These are phyloP conservation scores for Fraxinus latifolia DNA, from an alignment of 305 asterid species.

Conservation along the genomic window DNA sequence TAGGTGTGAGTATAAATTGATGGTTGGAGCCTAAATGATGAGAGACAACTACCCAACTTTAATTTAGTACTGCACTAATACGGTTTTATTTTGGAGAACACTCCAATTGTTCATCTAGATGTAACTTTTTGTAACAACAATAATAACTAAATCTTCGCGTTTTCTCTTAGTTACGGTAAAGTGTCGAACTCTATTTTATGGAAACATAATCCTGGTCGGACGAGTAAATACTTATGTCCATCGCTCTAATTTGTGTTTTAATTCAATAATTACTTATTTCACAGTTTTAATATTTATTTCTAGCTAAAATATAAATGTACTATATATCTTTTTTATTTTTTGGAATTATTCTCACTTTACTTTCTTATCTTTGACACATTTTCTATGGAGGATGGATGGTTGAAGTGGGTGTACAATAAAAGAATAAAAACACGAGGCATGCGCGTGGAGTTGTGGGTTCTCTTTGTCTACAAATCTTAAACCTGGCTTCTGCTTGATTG, in stretches of 20 bases:
- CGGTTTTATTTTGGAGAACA: background rate
- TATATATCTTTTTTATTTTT: too few species aligned
- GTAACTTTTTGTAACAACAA: background rate
- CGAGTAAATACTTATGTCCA: background rate
- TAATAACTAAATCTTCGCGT: too few species aligned
- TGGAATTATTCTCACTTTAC: background rate
- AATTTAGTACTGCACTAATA: background rate
- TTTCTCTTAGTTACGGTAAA: background rate
- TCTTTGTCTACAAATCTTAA: constrained; percentile 29
- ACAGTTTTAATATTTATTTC: background rate
- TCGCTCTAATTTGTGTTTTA: background rate
- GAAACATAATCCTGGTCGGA: background rate
- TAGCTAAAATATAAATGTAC: background rate
- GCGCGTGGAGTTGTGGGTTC: constrained; percentile 45
- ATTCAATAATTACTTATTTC: background rate
- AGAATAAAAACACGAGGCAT: constrained; percentile 24
- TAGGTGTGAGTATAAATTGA: background rate
- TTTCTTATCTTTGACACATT: background rate
- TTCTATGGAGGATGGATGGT: background rate
- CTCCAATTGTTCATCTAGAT: background rate
- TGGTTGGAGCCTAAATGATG: background rate
- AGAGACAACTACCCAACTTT: background rate
- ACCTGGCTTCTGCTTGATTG: constrained; percentile 10
- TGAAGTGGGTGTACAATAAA: constrained; percentile 36
- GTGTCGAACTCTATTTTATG: background rate